Percentiles rank a stretch among this genome's conserved stretches.
Conservation (phyloP, 2,329 filamentous ascomycete genomes). For the Hypoxylon sp. region DNA sequence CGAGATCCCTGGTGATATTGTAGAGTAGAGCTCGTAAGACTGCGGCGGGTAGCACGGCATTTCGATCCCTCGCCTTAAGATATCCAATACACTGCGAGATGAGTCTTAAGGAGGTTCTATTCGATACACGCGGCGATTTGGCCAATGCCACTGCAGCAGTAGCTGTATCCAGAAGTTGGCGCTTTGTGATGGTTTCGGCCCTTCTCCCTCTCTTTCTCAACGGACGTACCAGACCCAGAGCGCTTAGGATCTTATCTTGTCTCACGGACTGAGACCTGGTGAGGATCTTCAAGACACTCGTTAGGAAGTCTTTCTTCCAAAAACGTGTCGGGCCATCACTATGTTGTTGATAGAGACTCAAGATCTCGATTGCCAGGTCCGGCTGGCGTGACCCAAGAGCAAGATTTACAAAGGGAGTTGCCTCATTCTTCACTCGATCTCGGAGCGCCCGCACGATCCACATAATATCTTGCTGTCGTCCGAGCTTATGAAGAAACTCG, state of each 20-base stretch:
- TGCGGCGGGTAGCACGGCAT: constrained; percentile 39
- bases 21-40: constrained; percentile 50
- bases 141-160: constrained; percentile 40
- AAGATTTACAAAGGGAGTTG: constrained; percentile 37
- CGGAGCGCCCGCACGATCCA: constrained; percentile 37
- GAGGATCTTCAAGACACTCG: constrained; percentile 39
- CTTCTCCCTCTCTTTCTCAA: constrained; percentile 4
- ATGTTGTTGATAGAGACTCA: constrained; percentile 32
- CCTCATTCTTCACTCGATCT: constrained; percentile 28
- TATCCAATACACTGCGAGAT: constrained; percentile 51
- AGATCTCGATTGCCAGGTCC: constrained; percentile 44
- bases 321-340: constrained; percentile 25
- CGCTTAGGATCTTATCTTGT: constrained; percentile 30
- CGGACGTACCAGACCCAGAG: constrained; percentile 31
- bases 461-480: constrained; percentile 43
- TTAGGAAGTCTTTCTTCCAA: constrained; percentile 43
- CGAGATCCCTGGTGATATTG: constrained; percentile 53
- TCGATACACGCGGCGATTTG: constrained; percentile 39
- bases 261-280: constrained; percentile 29
- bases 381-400: constrained; percentile 43
- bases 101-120: constrained; percentile 46
- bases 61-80: constrained; percentile 41
- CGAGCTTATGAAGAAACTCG: constrained; percentile 42
- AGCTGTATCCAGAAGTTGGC: constrained; percentile 28
- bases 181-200: not conserved